Conservation (phyloP, 192 early-diverging fungal species). For the Lobosporangium transversale region DNA sequence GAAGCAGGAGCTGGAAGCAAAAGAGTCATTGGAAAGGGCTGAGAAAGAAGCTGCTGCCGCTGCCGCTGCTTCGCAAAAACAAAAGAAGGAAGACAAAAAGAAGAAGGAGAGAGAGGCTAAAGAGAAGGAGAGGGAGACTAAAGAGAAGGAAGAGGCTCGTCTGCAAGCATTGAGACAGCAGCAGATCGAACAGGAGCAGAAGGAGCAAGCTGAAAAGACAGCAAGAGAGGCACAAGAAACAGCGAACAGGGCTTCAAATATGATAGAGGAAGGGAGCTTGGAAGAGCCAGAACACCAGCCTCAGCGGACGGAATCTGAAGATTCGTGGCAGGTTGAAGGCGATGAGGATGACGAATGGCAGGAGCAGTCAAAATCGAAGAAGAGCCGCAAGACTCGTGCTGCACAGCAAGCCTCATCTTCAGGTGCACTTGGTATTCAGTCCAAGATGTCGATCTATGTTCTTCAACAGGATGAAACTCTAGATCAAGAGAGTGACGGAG, state of each 20-base stretch:
- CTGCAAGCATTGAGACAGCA: slow-evolving; percentile 4
- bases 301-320: slow-evolving; percentile 15
- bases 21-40: neutral
- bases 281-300: slow-evolving; percentile 7
- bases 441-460: slow-evolving; percentile 48
- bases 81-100: slow-evolving; percentile 46
- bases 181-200: neutral
- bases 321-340: slow-evolving; percentile 30
- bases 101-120: slow-evolving; percentile 35
- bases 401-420: slow-evolving; percentile 16
- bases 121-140: slow-evolving; percentile 25
- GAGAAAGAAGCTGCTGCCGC: slow-evolving; percentile 11
- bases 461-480: slow-evolving; percentile 38
- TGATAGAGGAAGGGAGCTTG: neutral
- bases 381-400: slow-evolving; percentile 43
- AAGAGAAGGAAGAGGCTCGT: slow-evolving; percentile 19
- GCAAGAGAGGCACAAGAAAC: slow-evolving; percentile 14
- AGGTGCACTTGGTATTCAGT: slow-evolving; percentile 13
- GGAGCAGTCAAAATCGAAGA: slow-evolving; percentile 52
- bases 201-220: slow-evolving; percentile 4
- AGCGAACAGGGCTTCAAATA: slow-evolving; percentile 5
- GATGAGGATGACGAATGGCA: slow-evolving; percentile 46
- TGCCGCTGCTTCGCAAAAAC: slow-evolving; percentile 25
- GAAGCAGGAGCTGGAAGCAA: slow-evolving; percentile 12
- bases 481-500: slow-evolving; percentile 23